Percentiles rank a stretch among this genome's conserved stretches.
phyloP scores from a whole-genome alignment of 1,139 yeast species.

The Petasospora rhodanensis region DNA sequence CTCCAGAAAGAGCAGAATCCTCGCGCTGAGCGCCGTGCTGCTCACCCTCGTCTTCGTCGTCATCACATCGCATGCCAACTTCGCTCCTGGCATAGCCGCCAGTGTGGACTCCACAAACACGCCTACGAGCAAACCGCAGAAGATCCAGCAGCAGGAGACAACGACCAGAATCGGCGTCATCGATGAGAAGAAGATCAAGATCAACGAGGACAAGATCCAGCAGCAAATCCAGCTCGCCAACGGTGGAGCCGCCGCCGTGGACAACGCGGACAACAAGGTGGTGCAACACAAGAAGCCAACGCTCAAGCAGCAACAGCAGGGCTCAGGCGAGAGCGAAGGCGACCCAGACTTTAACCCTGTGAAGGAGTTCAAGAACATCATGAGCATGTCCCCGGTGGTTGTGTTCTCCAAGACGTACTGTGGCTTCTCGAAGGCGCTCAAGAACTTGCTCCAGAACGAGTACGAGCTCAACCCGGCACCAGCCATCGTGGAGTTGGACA shows the following conservation, averaged over 20 bases:
- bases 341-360: constrained; percentile 48
- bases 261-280: constrained; percentile 1
- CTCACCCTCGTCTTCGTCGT: constrained; percentile 21
- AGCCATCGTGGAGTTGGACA: constrained; percentile 74
- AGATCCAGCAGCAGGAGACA: no score
- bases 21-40: constrained; percentile 22
- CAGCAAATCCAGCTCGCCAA: constrained; percentile 13
- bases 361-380: constrained; percentile 53
- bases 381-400: constrained; percentile 64
- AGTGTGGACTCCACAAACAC: background rate
- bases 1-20: constrained; percentile 21
- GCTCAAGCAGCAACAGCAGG: constrained; percentile 4
- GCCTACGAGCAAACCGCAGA: constrained; percentile 1
- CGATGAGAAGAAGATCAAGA: constrained; percentile 21
- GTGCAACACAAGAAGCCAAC: constrained; percentile 2
- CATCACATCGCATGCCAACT: constrained; percentile 16
- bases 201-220: constrained; percentile 20
- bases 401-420: constrained; percentile 68
- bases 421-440: constrained; percentile 71
- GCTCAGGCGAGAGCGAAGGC: constrained; percentile 2
- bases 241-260: constrained; percentile 6
- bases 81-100: background rate
- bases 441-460: constrained; percentile 55
- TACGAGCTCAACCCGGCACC: constrained; percentile 74
- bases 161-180: constrained; percentile 17